Evolutionary conservation across 495 filamentous ascomycete genomes (phyloP), one percentile per base, ranked within the genome.

Genomic region (Lophium mytilinum): DNA sequence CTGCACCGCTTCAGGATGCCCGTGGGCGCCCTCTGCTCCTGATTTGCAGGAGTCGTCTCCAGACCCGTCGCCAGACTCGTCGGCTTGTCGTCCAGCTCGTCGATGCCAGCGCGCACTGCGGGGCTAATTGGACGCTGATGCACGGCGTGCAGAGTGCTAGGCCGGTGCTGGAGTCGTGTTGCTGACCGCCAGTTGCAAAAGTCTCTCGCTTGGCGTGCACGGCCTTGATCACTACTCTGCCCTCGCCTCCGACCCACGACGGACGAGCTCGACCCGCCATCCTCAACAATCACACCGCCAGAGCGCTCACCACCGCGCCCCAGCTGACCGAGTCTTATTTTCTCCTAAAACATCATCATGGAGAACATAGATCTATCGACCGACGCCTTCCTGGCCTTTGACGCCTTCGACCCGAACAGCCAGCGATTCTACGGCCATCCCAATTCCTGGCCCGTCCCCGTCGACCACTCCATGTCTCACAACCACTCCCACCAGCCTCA

Each of bases 401-500:
- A 55, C 52, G 33, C 21, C 45, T 52, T 52, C 30, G 40, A 47
- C 36, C 37, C 48, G 10, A 45, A 46, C 40, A 19, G 17, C 34
- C 50, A 30, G 17, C 53, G 15, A 34, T 11, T 30, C 21, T 53
- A 48, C 60, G 4, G 37, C 41, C 52, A 18, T 11, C 35, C 18
- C 14, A 19, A 54, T 15, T 54, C 61, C 39, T 69, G 66, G 66
- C 56, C 64, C 37, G 36, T 67, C 15, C 45, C 39, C 34, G 11
- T 62, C 46, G 62, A 69, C 15, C 40, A 57, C 6, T 35, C 53
- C 11, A 64, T 69, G 64, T 42, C 55, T 49, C 60, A 62, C 50
- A 57, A 58, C 36, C 48, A 62, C 12, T 43, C 51, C 33, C 46
- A 42, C 37, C 17, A 39, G 54, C 4, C 50, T 57, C 37, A 64